Base-by-base conservation (phyloP, 140 eudicot genomes). In the Bidens hawaiensis region DNA sequence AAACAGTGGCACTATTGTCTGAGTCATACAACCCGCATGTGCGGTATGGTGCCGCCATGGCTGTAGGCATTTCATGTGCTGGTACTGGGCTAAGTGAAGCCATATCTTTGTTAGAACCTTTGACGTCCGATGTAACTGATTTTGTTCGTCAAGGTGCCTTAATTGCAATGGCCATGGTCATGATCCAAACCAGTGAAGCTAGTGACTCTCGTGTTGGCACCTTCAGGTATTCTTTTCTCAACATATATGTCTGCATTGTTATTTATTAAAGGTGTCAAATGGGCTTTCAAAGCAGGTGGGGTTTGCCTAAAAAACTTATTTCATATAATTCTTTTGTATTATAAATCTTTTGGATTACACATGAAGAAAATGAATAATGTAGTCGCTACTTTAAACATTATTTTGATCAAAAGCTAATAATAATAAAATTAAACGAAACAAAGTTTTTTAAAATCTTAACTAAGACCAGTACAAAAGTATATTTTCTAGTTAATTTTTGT, bases 1-100 rank as follows among this genome's bases (percentile, higher is more conserved):
- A 95, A 1, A 88, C 84, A 27, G 99, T 93, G 26, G 84, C 99
- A 28, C 64, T 93, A 73, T 79, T 93, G 31, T 79, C 99, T 0
- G 96, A 93, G 64, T 93, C 97, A 11, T 93, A 93, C 97, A 93
- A 93, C 72, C 99, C 99, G 1, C 99, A 93, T 74, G 99, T 93
- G 38, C 89, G 99, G 0, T 93, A 93, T 62, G 99, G 99, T 36
- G 99, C 99, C 8, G 99, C 99, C 59, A 67, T 93, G 69, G 99
- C 99, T 23, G 99, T 93, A 13, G 99, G 99, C 40, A 93, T 93
- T 56, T 88, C 99, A 10, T 93, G 99, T 71, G 99, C 99, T 5
- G 99, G 99, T 21, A 93, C 99, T 57, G 99, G 99, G 25, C 64
- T 93, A 26, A 88, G 97, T 62, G 99, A 93, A 76, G 96, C 99